Evolutionary conservation across 148 eudicot genomes (phyloP).

Genomic region (Cornus florida): DNA sequence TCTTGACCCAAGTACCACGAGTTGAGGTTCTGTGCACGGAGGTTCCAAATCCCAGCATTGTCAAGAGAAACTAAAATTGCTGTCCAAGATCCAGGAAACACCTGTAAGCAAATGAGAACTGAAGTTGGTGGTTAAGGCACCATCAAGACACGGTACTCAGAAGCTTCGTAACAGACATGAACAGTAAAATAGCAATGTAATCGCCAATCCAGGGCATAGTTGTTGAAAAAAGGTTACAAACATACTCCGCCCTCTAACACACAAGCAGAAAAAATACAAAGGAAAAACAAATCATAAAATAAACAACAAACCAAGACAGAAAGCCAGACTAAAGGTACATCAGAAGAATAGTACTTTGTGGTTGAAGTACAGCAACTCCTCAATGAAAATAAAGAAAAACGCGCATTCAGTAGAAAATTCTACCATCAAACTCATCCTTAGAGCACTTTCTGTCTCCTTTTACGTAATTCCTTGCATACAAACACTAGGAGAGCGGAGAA

Average conservation of each 20-base stretch:
- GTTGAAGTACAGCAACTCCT: neutral
- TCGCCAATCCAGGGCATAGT: neutral
- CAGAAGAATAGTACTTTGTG: neutral
- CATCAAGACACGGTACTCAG: neutral
- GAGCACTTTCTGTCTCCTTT: neutral
- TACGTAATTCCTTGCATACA: neutral
- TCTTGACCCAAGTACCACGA: constrained; percentile 97
- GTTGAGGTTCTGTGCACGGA: constrained; percentile 78
- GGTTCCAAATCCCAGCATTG: constrained; percentile 95
- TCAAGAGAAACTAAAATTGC: constrained; percentile 88
- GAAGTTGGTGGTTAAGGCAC: neutral
- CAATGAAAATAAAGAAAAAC: neutral
- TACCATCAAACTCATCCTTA: neutral
- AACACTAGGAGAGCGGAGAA: too few species aligned
- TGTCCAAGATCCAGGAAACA: constrained; percentile 98
- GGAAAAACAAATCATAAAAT: too few species aligned
- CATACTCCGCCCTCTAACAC: too few species aligned
- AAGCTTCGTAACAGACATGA: neutral
- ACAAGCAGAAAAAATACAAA: too few species aligned
- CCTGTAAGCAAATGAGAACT: constrained; percentile 41
- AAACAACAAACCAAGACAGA: too few species aligned
- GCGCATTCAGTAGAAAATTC: neutral
- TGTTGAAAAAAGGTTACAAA: too few species aligned
- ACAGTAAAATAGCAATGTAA: neutral
- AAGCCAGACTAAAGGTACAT: neutral